Percentiles rank a stretch among this genome's conserved stretches.
phyloP scores from a whole-genome alignment of 1,284 basidiomycete species.

The Gymnopus androsaceus region DNA sequence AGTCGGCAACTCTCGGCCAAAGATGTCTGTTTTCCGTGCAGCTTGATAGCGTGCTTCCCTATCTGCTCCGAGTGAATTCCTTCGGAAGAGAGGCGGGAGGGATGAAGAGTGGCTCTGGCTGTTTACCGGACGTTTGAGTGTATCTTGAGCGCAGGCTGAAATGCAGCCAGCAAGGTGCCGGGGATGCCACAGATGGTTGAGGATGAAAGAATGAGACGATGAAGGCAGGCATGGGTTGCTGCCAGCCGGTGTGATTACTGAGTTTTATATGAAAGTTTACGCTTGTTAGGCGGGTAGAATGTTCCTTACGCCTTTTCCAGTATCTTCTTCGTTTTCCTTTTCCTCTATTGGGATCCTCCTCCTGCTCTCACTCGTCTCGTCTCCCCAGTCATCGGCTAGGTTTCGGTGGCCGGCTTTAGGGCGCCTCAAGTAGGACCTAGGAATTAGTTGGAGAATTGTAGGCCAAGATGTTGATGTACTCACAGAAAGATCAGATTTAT shows the following conservation, averaged over 20 bases:
- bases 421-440: neutral
- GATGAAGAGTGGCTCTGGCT: conserved; percentile 25
- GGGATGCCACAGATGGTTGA: conserved; percentile 23
- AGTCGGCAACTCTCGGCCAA: conserved; percentile 28
- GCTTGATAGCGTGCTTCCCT: conserved; percentile 45
- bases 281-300: neutral
- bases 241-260: conserved; percentile 41
- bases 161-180: conserved; percentile 40
- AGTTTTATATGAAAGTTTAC: neutral
- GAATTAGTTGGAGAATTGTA: neutral
- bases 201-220: conserved; percentile 37
- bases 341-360: conserved; percentile 26
- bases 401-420: conserved; percentile 1
- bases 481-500: conserved; percentile 3
- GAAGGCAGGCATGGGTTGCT: conserved; percentile 44
- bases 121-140: conserved; percentile 44
- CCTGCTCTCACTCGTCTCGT: conserved; percentile 36
- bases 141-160: conserved; percentile 44
- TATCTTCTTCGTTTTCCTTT: conserved; percentile 41
- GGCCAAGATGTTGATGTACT: neutral
- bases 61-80: conserved; percentile 38
- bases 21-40: conserved; percentile 46
- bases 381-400: conserved; percentile 29
- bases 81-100: conserved; percentile 19
- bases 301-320: conserved; percentile 47